Conservation (phyloP, 306 rosid species). For the Cicer yamashitae region DNA sequence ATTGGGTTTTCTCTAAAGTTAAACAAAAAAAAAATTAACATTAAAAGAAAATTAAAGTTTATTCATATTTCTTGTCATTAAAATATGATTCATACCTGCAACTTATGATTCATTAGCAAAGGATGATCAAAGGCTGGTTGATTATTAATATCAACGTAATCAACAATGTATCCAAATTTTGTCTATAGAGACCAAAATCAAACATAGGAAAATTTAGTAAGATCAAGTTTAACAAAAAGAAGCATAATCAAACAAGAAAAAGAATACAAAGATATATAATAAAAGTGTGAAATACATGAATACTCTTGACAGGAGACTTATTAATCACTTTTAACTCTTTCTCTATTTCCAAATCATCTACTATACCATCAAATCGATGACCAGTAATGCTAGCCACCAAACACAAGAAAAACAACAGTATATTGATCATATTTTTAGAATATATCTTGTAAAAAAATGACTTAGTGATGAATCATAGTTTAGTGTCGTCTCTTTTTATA, state of each 20-base stretch:
- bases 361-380: background rate
- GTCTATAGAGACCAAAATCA: background rate
- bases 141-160: background rate
- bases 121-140: background rate
- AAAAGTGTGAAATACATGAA: background rate
- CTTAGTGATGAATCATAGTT: too few relatives aligned
- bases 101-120: background rate
- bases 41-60: too few relatives aligned
- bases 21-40: background rate
- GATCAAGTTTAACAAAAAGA: background rate
- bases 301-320: background rate
- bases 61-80: too few relatives aligned
- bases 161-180: background rate
- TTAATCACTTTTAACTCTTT: background rate
- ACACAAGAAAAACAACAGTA: background rate
- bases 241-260: background rate
- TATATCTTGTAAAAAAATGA: too few relatives aligned
- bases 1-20: constrained; percentile 7
- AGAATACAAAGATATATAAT: background rate
- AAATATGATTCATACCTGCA: too few relatives aligned
- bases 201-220: background rate
- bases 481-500: too few relatives aligned
- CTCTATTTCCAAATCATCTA: background rate
- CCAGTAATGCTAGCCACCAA: background rate
- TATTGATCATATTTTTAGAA: background rate